These are phyloP conservation scores for Dothideomycetes sp. DNA, from an alignment of 2,329 filamentous ascomycete genomes.

Conservation along the genomic window DNA sequence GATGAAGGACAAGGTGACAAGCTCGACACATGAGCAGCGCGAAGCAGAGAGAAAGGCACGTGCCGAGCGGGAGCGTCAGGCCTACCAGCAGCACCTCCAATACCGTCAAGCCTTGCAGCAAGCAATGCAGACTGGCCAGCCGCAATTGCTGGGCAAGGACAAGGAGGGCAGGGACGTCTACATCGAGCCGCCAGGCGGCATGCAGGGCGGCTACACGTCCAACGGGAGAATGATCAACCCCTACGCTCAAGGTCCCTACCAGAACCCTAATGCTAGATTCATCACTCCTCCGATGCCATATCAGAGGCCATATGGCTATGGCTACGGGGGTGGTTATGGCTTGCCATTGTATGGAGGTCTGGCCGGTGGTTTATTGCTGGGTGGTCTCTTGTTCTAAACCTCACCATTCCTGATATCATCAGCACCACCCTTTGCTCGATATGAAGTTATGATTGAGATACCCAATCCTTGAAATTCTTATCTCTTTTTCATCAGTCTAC, in stretches of 20 bases:
- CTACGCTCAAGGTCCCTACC: conserved; percentile 32
- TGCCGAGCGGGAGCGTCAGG: conserved; percentile 38
- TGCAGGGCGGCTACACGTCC: conserved; percentile 10
- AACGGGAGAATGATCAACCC: conserved; percentile 20
- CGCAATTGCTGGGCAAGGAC: conserved; percentile 46
- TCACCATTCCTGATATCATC: no score
- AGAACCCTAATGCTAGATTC: conserved; percentile 36
- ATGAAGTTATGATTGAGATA: background rate
- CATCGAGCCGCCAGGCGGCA: conserved; percentile 41
- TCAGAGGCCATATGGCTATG: conserved; percentile 26
- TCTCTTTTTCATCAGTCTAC: no score
- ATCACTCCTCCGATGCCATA: conserved; percentile 40
- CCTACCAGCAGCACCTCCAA: conserved; percentile 42
- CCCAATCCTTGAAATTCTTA: no score
- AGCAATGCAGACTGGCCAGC: conserved; percentile 43
- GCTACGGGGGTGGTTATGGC: conserved; percentile 36
- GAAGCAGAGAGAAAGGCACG: conserved; percentile 33
- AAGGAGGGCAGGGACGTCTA: conserved; percentile 44
- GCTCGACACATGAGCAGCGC: conserved; percentile 45
- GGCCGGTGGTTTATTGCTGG: conserved; percentile 35
- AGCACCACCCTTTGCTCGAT: no score
- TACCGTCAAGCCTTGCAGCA: conserved; percentile 40
- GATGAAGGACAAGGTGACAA: conserved; percentile 49
- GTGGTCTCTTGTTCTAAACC: conserved; percentile 20
- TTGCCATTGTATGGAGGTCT: conserved; percentile 36